Percentiles rank a stretch among this genome's conserved stretches.
These are phyloP conservation scores for Phialophora macrospora DNA, from an alignment of 2,329 filamentous ascomycete species.

Conservation along the genomic window DNA sequence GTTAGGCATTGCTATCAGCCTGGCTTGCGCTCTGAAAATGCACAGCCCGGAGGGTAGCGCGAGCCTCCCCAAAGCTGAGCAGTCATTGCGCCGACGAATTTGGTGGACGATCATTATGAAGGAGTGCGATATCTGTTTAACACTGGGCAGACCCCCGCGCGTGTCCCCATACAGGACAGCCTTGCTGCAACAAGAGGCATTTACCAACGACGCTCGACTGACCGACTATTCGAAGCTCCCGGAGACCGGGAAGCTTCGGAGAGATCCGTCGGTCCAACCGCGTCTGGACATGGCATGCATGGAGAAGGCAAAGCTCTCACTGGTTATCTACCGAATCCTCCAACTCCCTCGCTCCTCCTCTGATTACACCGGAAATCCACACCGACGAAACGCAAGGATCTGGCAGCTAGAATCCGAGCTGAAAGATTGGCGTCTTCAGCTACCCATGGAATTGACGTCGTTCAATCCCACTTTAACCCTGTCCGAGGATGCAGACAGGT, in stretches of 20 bases:
- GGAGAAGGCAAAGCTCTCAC: slow-evolving; percentile 14
- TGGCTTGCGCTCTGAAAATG: slow-evolving; percentile 11
- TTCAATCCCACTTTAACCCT: slow-evolving; percentile 10
- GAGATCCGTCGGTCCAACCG: slow-evolving; percentile 13
- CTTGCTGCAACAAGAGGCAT: slow-evolving; percentile 9
- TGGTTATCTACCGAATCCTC: slow-evolving; percentile 14
- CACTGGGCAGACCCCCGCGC: slow-evolving; percentile 14
- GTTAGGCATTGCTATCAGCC: slow-evolving; percentile 17
- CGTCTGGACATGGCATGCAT: slow-evolving; percentile 16
- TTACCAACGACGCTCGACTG: background rate
- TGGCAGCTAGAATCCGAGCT: slow-evolving; percentile 24
- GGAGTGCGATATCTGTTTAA: slow-evolving; percentile 20
- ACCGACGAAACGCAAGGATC: slow-evolving; percentile 11
- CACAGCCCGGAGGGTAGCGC: background rate
- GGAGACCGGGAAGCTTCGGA: slow-evolving; percentile 16
- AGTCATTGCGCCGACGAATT: slow-evolving; percentile 9
- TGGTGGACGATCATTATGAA: slow-evolving; percentile 20
- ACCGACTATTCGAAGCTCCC: slow-evolving; percentile 11
- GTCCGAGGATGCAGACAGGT: slow-evolving; percentile 19
- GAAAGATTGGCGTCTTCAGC: slow-evolving; percentile 20
- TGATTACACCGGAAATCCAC: background rate
- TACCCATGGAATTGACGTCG: slow-evolving; percentile 11
- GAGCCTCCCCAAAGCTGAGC: slow-evolving; percentile 8
- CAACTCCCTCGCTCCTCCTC: slow-evolving; percentile 2
- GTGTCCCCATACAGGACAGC: slow-evolving; percentile 9